Conservation (phyloP, 2,329 filamentous ascomycete species). For the Ophiostoma sp. region DNA sequence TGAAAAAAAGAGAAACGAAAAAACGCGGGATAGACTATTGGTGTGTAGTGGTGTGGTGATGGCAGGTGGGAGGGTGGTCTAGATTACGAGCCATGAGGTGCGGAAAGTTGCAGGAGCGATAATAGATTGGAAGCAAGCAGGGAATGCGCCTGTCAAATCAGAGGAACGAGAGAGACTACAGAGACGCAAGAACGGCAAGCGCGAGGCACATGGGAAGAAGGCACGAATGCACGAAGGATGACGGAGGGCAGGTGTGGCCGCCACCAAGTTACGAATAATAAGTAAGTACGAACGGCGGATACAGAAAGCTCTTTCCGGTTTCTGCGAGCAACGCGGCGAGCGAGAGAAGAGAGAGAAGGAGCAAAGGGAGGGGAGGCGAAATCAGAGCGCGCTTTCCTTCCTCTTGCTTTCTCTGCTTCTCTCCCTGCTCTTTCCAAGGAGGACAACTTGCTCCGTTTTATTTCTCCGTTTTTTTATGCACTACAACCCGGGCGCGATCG, state of each 20-base stretch:
- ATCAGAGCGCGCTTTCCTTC: neutral
- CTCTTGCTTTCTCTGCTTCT: neutral
- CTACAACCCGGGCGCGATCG: conserved; percentile 7
- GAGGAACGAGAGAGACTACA: neutral
- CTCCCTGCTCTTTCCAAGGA: neutral
- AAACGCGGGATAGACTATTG: neutral
- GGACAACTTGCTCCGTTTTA: conserved; percentile 5
- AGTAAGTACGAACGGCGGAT: neutral
- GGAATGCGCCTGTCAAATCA: neutral
- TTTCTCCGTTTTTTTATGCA: conserved; percentile 4
- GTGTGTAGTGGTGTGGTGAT: neutral
- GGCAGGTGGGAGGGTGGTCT: conserved; percentile 2
- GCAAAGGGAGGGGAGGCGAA: neutral
- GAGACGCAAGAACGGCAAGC: neutral
- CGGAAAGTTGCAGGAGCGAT: neutral
- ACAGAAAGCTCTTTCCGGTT: conserved; percentile 17
- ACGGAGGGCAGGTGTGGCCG: conserved; percentile 1
- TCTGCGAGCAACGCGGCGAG: conserved; percentile 20
- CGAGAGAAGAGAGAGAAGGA: neutral
- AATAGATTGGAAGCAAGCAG: neutral
- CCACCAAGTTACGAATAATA: neutral
- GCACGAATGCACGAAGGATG: neutral
- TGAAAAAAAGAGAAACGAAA: neutral
- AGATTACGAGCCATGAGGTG: neutral
- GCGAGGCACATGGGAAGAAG: neutral